These are phyloP conservation scores for Orbilia ellipsospora DNA, from an alignment of 2,329 filamentous ascomycete species.

Conservation along the genomic window DNA sequence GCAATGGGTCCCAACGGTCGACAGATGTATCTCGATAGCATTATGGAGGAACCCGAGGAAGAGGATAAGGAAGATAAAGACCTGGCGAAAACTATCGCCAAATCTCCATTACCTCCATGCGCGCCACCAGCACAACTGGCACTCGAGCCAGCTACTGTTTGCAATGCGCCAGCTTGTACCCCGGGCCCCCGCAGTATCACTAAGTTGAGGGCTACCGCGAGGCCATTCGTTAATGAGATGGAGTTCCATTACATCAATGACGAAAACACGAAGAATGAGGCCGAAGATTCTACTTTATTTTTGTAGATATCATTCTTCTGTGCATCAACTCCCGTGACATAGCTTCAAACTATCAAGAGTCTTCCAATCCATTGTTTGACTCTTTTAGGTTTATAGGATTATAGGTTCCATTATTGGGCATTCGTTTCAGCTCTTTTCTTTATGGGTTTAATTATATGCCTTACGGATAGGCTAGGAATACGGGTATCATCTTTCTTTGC, in stretches of 20 bases:
- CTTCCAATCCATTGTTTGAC: not conserved
- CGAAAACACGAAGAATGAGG: conserved; percentile 41
- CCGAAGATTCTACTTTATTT: conserved; percentile 33
- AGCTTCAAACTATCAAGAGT: not conserved
- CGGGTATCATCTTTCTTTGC: conserved; percentile 38
- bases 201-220: conserved; percentile 45
- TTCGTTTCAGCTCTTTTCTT: conserved; percentile 28
- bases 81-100: conserved; percentile 15
- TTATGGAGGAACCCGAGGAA: conserved; percentile 52
- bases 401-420: conserved; percentile 30
- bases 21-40: conserved; percentile 46
- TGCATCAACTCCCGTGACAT: not conserved
- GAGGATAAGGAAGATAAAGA: conserved; percentile 22
- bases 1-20: conserved; percentile 18
- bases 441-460: conserved; percentile 26
- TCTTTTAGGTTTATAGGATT: conserved; percentile 14
- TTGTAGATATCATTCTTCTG: conserved; percentile 36
- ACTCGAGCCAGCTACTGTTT: not conserved
- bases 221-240: conserved; percentile 47
- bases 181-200: conserved; percentile 28
- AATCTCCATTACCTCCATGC: conserved; percentile 15
- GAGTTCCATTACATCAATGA: conserved; percentile 46
- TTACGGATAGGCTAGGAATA: conserved; percentile 30
- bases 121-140: conserved; percentile 1
- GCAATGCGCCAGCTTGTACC: conserved; percentile 12